Evolutionary conservation across 257 asterid species (phyloP), one percentile per base, ranked within the genome.

Genomic region (Przewalskia tangutica): DNA sequence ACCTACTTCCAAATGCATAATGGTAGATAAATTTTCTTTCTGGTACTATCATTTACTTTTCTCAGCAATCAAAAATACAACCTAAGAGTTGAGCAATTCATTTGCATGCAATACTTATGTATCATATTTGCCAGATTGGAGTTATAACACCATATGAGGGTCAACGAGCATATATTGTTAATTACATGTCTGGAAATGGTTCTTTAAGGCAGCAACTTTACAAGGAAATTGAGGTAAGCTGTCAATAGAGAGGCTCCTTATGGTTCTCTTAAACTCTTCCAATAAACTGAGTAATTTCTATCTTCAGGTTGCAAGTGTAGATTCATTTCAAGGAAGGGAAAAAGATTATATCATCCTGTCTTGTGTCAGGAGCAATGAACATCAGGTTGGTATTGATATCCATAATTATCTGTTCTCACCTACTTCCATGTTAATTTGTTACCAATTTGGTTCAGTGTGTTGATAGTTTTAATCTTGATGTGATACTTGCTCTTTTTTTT

Each of bases 111-210:
- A 68, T 68, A 58, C 82, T 66, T 7, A 77, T 78, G 2, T 83
- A n/a, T 64, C 54, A 80, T 62, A 34, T 81, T 81, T 81, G 70
- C 42, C 89, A 96, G 98, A 96, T 96, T 83, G 99, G 99, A 85
- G 98, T 96, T 75, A 96, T 96, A 84, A 96, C 98, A 51, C 99
- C 99, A 60, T 96, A 96, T 80, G 98, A 96, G 90, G 98, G 99
- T 51, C 99, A 96, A 85, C 91, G 99, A 83, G 99, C 99, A 65
- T 96, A 96, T 85, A 94, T 96, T 81, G 98, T 96, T 63, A 96
- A 93, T 86, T 93, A 96, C 85, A 96, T 96, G 99, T 90, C 98
- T n/a, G 89, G 98, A 75, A 96, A 93, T 84, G 98, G 99, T 86
- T 83, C 98, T 84, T 82, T 96, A 77, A 94, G 98, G 82, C 99